Evolutionary conservation across 371 early-diverging fungal genomes (phyloP), one percentile per base, ranked within the genome.

Genomic region (Rhizopus delemar): DNA sequence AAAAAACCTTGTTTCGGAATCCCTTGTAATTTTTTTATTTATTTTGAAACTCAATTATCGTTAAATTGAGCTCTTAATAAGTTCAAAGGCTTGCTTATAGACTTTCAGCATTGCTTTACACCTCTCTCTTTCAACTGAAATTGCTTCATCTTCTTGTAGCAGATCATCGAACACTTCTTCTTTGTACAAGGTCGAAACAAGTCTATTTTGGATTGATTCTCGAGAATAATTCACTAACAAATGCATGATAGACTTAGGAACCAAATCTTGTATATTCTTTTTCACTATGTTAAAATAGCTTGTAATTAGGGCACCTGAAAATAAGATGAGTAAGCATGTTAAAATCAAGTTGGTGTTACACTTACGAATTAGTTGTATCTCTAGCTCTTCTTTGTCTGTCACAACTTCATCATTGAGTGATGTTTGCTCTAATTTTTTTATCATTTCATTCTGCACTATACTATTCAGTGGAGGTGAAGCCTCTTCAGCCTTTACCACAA

Each of bases 181-280:
- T 59, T 85, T 84, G 70, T 94, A 96, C 13, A 96, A 77, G 43
- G 82, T 85, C 13, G 89, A 74, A 5, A 96, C 94, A 15, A 96
- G 76, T 22, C 87, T 82, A 72, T 91, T 89, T 65, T 95, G 95
- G 46, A 95, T 84, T 29, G 77, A 66, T 57, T 90, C 86, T 59
- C 88, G 85, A 12, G 88, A 85, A 66, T 86, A 78, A 62, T 91
- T 90, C 36, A 93, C 92, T 46, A 93, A 71, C 45, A 91, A 60
- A 63, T 90, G 90, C 93, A 96, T 94, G 60, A 95, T 87, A 0
- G 95, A 92, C 69, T 96, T 96, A 11, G 97, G 97, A 3, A 96
- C 94, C 57, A 91, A 72, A 54, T 96, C 95, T 65, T 92, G 88
- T 39, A 95, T 87, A 9, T 86, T 83, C 71, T 91, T 90, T 60